Evolutionary conservation across 805 yeast genomes (phyloP).

Genomic region (Yamadazyma tumulicola): DNA sequence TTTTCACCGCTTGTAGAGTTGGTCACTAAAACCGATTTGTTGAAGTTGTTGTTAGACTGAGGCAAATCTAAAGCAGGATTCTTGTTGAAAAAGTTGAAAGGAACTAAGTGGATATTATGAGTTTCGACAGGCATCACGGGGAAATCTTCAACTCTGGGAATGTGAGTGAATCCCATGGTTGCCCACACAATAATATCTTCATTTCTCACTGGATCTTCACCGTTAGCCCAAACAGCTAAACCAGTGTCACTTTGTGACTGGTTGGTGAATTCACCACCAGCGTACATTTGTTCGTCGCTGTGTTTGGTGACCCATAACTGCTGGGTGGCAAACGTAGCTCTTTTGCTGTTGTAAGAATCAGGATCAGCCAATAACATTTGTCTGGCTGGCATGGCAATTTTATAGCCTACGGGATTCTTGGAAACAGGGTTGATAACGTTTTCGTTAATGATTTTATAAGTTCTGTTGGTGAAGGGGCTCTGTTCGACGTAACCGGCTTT

Average conservation of each 20-base stretch:
- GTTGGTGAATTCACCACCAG: conserved; percentile 85
- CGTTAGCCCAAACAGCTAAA: conserved; percentile 66
- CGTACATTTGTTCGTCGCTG: conserved; percentile 65
- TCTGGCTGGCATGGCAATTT: conserved; percentile 67
- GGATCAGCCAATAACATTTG: conserved; percentile 70
- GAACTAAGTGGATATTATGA: conserved; percentile 59
- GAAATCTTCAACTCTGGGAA: conserved; percentile 82
- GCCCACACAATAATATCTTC: conserved; percentile 79
- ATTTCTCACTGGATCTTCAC: conserved; percentile 65
- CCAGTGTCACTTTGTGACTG: conserved; percentile 73
- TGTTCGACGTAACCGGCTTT: conserved; percentile 71
- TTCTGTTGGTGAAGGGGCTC: conserved; percentile 71
- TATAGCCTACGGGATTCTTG: conserved; percentile 72
- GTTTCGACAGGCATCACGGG: conserved; percentile 88
- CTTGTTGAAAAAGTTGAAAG: conserved; percentile 70
- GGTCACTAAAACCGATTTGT: conserved; percentile 51
- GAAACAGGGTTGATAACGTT: conserved; percentile 65
- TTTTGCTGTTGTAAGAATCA: conserved; percentile 60
- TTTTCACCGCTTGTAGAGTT: conserved; percentile 16
- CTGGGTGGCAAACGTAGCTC: conserved; percentile 74
- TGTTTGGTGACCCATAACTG: conserved; percentile 83
- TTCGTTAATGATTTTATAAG: conserved; percentile 74
- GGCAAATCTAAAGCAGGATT: conserved; percentile 81
- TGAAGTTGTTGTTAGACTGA: conserved; percentile 61
- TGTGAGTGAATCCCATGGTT: conserved; percentile 76